A percentile compares a stretch with the other conserved stretches of the same genome.
Evolutionary conservation across 768 basidiomycete genomes (phyloP).

Genomic region (Chalciporus chontae): DNA sequence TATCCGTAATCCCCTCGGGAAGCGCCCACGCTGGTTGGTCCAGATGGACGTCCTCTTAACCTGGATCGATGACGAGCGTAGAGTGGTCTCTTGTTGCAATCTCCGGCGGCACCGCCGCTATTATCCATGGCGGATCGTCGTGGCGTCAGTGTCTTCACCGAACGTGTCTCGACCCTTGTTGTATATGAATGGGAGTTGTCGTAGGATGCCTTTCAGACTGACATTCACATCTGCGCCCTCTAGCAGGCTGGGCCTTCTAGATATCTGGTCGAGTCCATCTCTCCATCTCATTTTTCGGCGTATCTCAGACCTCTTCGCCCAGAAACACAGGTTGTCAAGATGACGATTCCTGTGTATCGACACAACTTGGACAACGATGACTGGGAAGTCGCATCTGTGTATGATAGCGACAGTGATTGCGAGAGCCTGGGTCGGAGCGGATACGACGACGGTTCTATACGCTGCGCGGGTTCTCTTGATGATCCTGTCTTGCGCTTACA

Average conservation of each 20-base stretch:
- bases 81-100: constrained; percentile 9
- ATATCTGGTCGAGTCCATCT: constrained; percentile 1
- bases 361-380: constrained; percentile 23
- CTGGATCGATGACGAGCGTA: constrained; percentile 7
- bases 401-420: constrained; percentile 29
- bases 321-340: not conserved
- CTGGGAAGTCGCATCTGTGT: constrained; percentile 30
- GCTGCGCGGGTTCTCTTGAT: constrained; percentile 3
- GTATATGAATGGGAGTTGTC: constrained; percentile 20
- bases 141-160: constrained; percentile 22
- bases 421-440: constrained; percentile 21
- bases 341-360: constrained; percentile 27
- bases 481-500: constrained; percentile 8
- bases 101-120: constrained; percentile 6
- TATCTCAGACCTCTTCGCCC: not conserved
- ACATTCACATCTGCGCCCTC: constrained; percentile 1
- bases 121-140: constrained; percentile 21
- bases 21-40: not conserved
- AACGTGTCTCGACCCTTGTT: constrained; percentile 23
- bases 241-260: not conserved
- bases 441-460: constrained; percentile 12
- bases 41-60: not conserved
- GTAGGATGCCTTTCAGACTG: constrained; percentile 4
- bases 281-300: not conserved
- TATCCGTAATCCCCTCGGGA: not conserved